Conservation (phyloP, 2,329 filamentous ascomycete genomes). For the Lithohypha guttulata region DNA sequence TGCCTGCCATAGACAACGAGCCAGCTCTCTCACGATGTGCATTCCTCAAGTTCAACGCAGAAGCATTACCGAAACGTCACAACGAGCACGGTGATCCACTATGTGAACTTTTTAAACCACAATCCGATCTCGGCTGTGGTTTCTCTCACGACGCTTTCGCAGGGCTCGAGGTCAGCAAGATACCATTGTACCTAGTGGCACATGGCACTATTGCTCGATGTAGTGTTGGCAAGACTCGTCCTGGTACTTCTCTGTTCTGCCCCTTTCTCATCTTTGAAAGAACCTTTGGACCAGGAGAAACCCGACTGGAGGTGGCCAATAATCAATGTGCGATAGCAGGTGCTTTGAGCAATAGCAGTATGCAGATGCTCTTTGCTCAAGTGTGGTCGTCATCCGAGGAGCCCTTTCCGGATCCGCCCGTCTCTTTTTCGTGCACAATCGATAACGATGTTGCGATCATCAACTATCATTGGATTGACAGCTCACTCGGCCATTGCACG, state of each 20-base stretch:
- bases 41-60: slow-evolving; percentile 14
- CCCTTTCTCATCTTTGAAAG: slow-evolving; percentile 17
- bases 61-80: slow-evolving; percentile 13
- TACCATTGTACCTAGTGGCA: slow-evolving; percentile 16
- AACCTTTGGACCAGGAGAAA: slow-evolving; percentile 13
- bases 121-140: slow-evolving; percentile 14
- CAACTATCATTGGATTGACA: slow-evolving; percentile 18
- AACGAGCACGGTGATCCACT: slow-evolving; percentile 10
- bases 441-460: slow-evolving; percentile 16
- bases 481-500: slow-evolving; percentile 15
- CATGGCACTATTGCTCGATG: slow-evolving; percentile 15
- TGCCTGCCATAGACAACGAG: slow-evolving; percentile 13
- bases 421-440: slow-evolving; percentile 17
- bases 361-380: slow-evolving; percentile 16
- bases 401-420: slow-evolving; percentile 10
- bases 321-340: slow-evolving; percentile 19
- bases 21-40: slow-evolving; percentile 14
- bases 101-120: slow-evolving; percentile 16
- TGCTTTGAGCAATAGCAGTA: slow-evolving; percentile 10
- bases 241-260: slow-evolving; percentile 12
- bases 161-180: slow-evolving; percentile 7
- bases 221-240: slow-evolving; percentile 13
- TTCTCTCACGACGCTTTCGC: slow-evolving; percentile 14
- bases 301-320: slow-evolving; percentile 16
- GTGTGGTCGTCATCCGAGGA: slow-evolving; percentile 4